These are phyloP conservation scores for Dentiscutata heterogama DNA, from an alignment of 371 early-diverging fungal genomes.

Conservation along the genomic window DNA sequence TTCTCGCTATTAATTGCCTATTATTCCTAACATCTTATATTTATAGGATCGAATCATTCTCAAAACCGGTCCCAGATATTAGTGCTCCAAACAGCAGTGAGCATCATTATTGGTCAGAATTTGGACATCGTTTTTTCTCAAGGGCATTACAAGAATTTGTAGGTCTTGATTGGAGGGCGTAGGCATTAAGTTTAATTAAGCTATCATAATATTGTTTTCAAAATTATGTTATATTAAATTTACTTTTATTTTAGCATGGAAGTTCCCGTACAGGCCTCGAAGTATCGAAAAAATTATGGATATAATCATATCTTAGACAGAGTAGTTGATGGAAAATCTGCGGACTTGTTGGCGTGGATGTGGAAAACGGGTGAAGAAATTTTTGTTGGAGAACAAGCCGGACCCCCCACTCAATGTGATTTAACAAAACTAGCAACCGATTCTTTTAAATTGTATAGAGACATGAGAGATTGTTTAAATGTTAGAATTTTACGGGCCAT, in stretches of 20 bases:
- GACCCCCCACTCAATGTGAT: background rate
- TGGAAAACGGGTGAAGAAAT: conserved; percentile 32
- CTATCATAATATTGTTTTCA: background rate
- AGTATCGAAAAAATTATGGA: conserved; percentile 41
- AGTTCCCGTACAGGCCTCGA: conserved; percentile 27
- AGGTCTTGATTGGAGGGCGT: conserved; percentile 19
- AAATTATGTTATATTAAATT: conserved; percentile 18
- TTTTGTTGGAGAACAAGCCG: conserved; percentile 42
- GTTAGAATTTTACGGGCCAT: background rate
- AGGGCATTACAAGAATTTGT: conserved; percentile 39
- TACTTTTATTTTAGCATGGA: conserved; percentile 29
- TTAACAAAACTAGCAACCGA: conserved; percentile 20
- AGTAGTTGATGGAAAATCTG: conserved; percentile 41
- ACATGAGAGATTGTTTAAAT: too few species aligned
- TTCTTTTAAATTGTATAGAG: too few species aligned
- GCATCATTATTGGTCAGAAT: conserved; percentile 42
- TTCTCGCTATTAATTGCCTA: background rate
- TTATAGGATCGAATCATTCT: conserved; percentile 40
- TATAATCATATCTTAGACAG: background rate
- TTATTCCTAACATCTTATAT: conserved; percentile 25
- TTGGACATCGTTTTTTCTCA: conserved; percentile 42
- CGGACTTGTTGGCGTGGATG: conserved; percentile 31
- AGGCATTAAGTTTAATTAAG: background rate
- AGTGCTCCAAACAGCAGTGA: conserved; percentile 24
- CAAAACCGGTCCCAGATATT: conserved; percentile 33